Percentiles rank a stretch among this genome's conserved stretches.
phyloP scores from a whole-genome alignment of 2,329 filamentous ascomycete genomes.

The Rhynchosporium agropyri region DNA sequence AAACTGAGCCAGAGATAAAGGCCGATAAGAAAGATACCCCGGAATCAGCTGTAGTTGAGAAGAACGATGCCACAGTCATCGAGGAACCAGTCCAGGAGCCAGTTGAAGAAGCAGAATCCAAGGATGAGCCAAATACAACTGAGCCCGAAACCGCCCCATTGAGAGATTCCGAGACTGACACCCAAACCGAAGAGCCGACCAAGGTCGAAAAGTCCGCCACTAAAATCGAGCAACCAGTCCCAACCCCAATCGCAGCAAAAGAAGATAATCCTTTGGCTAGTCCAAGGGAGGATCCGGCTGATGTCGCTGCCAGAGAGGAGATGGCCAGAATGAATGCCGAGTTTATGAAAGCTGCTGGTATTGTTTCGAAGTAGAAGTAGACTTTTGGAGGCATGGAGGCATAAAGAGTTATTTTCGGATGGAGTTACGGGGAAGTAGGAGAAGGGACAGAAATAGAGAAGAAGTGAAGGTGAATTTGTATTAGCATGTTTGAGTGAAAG shows the following conservation, averaged over 20 bases:
- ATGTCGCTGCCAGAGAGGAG: conserved; percentile 17
- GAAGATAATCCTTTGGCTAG: background rate
- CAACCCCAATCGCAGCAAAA: conserved; percentile 9
- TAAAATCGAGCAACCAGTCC: conserved; percentile 15
- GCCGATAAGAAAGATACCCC: conserved; percentile 9
- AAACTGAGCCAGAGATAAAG: conserved; percentile 14
- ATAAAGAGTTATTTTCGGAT: background rate
- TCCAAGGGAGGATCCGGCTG: conserved; percentile 14
- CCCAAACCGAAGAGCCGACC: background rate
- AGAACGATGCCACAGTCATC: conserved; percentile 7
- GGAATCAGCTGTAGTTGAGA: conserved; percentile 8
- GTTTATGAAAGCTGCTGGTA: conserved; percentile 15
- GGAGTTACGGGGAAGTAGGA: background rate
- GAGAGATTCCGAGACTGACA: background rate
- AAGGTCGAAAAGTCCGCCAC: conserved; percentile 15
- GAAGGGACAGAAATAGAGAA: background rate
- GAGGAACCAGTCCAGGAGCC: conserved; percentile 10
- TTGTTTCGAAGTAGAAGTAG: conserved; percentile 6
- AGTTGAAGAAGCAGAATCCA: background rate
- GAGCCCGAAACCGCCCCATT: conserved; percentile 2
- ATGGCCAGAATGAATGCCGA: conserved; percentile 20
- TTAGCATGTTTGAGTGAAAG: background rate
- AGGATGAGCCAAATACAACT: background rate
- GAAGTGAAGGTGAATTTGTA: conserved; percentile 15
- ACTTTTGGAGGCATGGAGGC: background rate